Conservation (phyloP, 805 yeast genomes). For the Candida coquimbonensis region DNA sequence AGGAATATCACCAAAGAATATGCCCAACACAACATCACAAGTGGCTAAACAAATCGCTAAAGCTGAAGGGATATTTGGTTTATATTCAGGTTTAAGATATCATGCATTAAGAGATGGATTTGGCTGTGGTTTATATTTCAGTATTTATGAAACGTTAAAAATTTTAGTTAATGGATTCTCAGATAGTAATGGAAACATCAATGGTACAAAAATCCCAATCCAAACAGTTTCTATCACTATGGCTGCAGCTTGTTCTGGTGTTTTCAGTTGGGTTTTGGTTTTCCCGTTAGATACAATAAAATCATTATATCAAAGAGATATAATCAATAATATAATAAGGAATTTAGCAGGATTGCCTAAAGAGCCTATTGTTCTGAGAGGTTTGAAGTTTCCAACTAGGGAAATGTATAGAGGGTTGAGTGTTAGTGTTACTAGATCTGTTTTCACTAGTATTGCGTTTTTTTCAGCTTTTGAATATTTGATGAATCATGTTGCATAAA, state of each 20-base stretch:
- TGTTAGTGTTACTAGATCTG: constrained; percentile 64
- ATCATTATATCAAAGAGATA: constrained; percentile 66
- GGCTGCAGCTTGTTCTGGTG: constrained; percentile 79
- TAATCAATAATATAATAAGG: constrained; percentile 60
- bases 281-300: constrained; percentile 82
- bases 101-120: constrained; percentile 64
- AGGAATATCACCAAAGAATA: constrained; percentile 26
- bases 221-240: constrained; percentile 44
- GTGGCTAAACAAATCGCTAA: constrained; percentile 48
- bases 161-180: constrained; percentile 30
- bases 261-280: constrained; percentile 64
- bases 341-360: constrained; percentile 37
- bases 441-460: constrained; percentile 67
- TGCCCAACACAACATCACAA: constrained; percentile 31
- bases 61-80: constrained; percentile 53
- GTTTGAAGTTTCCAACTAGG: constrained; percentile 34
- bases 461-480: constrained; percentile 65
- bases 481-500: constrained; percentile 45
- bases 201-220: constrained; percentile 25
- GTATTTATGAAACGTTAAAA: constrained; percentile 70
- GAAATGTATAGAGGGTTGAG: constrained; percentile 72
- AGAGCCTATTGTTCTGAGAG: constrained; percentile 27
- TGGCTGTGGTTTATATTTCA: constrained; percentile 67
- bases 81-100: constrained; percentile 67
- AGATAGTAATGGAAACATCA: constrained; percentile 23